Conservation (phyloP, 164 flowering plant genomes). For the Echeveria elegans region DNA sequence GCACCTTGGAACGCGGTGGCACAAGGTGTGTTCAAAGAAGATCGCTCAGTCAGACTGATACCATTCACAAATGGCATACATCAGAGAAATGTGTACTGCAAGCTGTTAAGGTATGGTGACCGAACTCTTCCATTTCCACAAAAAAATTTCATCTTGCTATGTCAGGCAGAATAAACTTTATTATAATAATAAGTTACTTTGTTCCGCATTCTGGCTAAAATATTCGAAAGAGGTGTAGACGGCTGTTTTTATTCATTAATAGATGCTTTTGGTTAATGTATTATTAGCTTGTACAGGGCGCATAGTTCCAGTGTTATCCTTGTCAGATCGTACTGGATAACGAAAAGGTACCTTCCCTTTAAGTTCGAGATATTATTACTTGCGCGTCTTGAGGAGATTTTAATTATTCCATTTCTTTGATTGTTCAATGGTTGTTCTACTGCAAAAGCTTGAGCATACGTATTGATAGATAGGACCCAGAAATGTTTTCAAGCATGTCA, state of each 20-base stretch:
- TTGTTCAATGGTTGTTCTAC: not conserved
- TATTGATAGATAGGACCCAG: not conserved
- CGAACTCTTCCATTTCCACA: not conserved
- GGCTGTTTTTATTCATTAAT: not conserved
- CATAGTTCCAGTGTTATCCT: not conserved
- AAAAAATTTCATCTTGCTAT: too few relatives aligned
- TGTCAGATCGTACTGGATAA: constrained; percentile 1
- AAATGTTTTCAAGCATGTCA: not conserved
- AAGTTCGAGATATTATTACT: not conserved
- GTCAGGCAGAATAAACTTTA: too few relatives aligned
- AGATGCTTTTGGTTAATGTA: not conserved
- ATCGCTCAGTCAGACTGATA: not conserved
- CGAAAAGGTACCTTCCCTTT: not conserved
- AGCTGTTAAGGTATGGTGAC: not conserved
- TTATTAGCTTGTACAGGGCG: not conserved
- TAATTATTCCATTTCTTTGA: not conserved
- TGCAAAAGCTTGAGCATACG: not conserved
- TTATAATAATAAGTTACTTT: not conserved
- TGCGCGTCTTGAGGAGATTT: not conserved
- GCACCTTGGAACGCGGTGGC: not conserved
- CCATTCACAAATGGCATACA: not conserved
- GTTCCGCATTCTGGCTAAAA: not conserved
- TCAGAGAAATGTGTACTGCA: not conserved
- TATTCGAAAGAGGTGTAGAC: not conserved
- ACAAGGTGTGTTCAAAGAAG: not conserved